phyloP scores from a whole-genome alignment of 306 rosid genomes.

The Quercus robur region DNA sequence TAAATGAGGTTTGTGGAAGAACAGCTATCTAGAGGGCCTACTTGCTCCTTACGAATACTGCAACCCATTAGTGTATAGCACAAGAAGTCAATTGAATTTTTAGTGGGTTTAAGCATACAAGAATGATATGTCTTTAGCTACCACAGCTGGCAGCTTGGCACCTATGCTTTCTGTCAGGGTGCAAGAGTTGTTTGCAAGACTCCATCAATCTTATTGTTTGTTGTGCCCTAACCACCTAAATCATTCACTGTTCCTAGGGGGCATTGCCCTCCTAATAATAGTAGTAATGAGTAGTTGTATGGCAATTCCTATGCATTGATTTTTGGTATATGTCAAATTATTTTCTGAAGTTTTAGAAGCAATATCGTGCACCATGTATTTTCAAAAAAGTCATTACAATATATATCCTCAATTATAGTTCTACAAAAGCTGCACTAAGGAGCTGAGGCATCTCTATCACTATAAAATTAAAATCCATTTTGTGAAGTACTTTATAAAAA shows the following conservation, averaged over 20 bases:
- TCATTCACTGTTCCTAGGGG: neutral
- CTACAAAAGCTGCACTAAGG: too few relatives aligned
- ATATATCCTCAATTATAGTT: too few relatives aligned
- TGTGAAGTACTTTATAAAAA: too few relatives aligned
- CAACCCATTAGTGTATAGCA: neutral
- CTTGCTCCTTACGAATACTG: neutral
- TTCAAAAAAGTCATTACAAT: too few relatives aligned
- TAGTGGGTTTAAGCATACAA: neutral
- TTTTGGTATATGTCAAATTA: too few relatives aligned
- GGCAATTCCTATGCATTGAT: too few relatives aligned
- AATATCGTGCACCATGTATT: neutral
- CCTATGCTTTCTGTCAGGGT: conserved; percentile 2
- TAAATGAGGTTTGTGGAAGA: conserved; percentile 9
- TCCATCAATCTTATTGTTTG: conserved; percentile 21
- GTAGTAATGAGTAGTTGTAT: too few relatives aligned
- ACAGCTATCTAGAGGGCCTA: neutral
- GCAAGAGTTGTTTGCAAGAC: conserved; percentile 7
- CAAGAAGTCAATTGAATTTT: neutral
- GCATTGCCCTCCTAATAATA: too few relatives aligned
- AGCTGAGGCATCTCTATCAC: too few relatives aligned
- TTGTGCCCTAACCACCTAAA: conserved; percentile 25
- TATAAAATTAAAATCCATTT: too few relatives aligned
- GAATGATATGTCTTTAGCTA: neutral
- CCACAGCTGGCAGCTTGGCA: neutral
- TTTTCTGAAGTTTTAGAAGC: too few relatives aligned